Evolutionary conservation across 1,284 basidiomycete genomes (phyloP).

Genomic region (Ganoderma resinaceum): DNA sequence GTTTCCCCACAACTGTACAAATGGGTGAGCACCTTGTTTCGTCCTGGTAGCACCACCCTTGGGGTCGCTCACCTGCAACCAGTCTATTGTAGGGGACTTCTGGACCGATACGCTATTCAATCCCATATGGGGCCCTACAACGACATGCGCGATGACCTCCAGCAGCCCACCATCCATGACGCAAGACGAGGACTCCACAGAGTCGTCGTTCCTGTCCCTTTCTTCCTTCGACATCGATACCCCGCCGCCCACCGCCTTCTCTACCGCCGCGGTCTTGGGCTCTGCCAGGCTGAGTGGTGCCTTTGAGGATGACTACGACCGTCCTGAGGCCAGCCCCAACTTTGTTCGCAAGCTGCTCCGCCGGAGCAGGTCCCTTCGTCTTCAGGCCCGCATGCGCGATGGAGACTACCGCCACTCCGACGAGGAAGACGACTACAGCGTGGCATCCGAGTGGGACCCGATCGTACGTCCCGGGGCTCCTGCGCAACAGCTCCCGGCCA

Average conservation of each 20-base stretch:
- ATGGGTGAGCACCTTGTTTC: background rate
- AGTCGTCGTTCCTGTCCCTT: constrained; percentile 11
- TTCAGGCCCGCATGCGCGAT: constrained; percentile 21
- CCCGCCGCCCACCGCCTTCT: constrained; percentile 20
- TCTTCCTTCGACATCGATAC: constrained; percentile 8
- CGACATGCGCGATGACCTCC: background rate
- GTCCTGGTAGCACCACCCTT: too few species aligned
- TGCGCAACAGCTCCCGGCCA: background rate
- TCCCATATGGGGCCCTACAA: background rate
- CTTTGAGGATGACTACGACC: constrained; percentile 24
- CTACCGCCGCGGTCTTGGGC: constrained; percentile 20
- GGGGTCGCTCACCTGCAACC: background rate
- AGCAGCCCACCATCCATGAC: constrained; percentile 15
- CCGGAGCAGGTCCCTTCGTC: constrained; percentile 13
- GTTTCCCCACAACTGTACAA: background rate
- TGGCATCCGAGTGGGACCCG: background rate
- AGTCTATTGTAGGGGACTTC: constrained; percentile 2
- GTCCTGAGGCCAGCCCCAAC: constrained; percentile 17
- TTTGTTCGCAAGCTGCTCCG: constrained; percentile 15
- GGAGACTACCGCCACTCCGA: constrained; percentile 22
- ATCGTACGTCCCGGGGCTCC: background rate
- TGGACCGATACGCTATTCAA: constrained; percentile 6
- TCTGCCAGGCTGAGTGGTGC: constrained; percentile 14
- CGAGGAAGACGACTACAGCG: constrained; percentile 12
- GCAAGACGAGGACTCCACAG: constrained; percentile 12